These are phyloP conservation scores for Rhynchosporium agropyri DNA, from an alignment of 2,329 filamentous ascomycete species.

Conservation along the genomic window DNA sequence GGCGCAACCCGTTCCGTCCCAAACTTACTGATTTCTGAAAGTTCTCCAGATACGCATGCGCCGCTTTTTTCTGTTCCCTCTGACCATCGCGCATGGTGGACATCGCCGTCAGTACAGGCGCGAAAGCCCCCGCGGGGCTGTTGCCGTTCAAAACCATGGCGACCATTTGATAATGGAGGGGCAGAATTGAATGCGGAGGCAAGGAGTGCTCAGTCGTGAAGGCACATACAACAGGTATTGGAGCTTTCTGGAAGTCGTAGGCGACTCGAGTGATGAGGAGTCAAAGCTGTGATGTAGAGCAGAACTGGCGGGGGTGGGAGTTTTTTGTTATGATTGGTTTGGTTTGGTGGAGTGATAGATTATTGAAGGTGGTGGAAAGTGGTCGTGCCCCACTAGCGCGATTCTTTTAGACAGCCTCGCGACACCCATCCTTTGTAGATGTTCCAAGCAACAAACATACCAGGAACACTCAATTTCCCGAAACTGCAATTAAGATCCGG, in stretches of 20 bases:
- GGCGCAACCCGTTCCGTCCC: conserved; percentile 21
- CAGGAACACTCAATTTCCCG: neutral
- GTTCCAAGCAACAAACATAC: neutral
- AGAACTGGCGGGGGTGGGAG: neutral
- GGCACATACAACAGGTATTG: conserved; percentile 22
- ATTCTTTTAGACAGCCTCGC: conserved; percentile 20
- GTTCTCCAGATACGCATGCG: conserved; percentile 86
- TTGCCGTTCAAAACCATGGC: conserved; percentile 55
- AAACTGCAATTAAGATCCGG: neutral
- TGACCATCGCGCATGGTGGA: conserved; percentile 88
- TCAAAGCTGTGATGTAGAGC: neutral
- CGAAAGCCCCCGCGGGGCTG: conserved; percentile 70
- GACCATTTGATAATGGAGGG: conserved; percentile 40
- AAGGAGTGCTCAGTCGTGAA: conserved; percentile 16
- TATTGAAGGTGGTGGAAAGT: neutral
- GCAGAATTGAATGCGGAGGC: conserved; percentile 28
- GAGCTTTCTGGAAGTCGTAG: neutral
- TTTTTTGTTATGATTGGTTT: conserved; percentile 10
- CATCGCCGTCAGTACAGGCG: conserved; percentile 85
- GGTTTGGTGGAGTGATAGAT: neutral
- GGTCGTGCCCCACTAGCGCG: conserved; percentile 18
- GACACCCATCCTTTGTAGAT: neutral
- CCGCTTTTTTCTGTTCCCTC: conserved; percentile 81
- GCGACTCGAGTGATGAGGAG: neutral
- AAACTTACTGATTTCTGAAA: conserved; percentile 95